Conservation (phyloP, 495 filamentous ascomycete species). For the Cudoniella acicularis region DNA sequence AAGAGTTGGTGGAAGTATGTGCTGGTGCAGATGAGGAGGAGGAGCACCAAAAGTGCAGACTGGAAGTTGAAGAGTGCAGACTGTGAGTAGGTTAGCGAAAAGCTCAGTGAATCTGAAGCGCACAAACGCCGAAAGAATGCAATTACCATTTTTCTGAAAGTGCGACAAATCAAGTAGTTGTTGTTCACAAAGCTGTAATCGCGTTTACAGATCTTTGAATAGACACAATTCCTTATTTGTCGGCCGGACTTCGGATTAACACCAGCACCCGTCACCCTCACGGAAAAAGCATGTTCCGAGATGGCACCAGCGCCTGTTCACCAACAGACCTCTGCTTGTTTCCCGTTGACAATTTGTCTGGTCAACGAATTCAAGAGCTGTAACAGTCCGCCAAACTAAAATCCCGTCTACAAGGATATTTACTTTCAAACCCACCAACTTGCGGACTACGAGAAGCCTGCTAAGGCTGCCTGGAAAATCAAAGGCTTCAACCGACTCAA, state of each 20-base stretch:
- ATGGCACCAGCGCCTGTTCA: too few relatives aligned
- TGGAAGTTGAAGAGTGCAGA: conserved; percentile 98
- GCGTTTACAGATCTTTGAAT: neutral
- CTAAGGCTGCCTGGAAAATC: too few relatives aligned
- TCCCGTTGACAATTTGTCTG: too few relatives aligned
- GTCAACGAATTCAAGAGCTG: too few relatives aligned
- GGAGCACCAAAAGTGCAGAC: conserved; percentile 84
- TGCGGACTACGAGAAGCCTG: too few relatives aligned
- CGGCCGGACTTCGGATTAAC: neutral
- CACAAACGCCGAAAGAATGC: neutral
- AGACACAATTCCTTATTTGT: neutral
- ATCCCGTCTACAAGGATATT: too few relatives aligned
- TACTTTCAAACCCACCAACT: too few relatives aligned
- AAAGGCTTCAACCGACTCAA: neutral
- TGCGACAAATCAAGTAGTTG: neutral
- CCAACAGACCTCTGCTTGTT: too few relatives aligned
- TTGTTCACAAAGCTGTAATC: neutral
- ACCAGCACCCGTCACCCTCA: too few relatives aligned
- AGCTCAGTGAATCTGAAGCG: neutral
- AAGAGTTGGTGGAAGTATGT: conserved; percentile 88
- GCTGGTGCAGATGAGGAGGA: conserved; percentile 93
- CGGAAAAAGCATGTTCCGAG: too few relatives aligned
- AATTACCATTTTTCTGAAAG: neutral
- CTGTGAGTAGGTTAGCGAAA: conserved; percentile 45
- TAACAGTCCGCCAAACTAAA: too few relatives aligned